Evolutionary conservation across 116 monocot genomes (phyloP), one percentile per base, ranked within the genome.

Genomic region (Trichopus zeylanicus): DNA sequence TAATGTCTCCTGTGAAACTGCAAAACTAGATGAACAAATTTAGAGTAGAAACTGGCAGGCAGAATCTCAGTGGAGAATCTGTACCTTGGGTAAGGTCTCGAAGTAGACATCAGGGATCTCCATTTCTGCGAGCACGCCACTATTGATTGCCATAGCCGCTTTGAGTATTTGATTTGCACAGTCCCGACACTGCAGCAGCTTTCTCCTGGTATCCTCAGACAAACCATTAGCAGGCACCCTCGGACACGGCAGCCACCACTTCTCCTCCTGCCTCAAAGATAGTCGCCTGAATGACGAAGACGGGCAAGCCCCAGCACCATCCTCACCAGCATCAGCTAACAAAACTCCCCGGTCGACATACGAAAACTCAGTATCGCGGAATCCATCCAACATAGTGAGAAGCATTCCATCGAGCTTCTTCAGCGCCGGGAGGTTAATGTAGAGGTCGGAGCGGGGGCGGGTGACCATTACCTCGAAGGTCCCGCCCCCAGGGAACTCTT

Each of bases 161-260:
- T 97, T 97, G 20, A 91, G 78, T 64, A 97, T 91, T 77, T 97
- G 91, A 66, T 82, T 91, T 1, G 87, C 73, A 47, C 82, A 97
- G 66, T 97, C 97, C 61, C 84, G 78, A 56, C 81, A 84, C 26
- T 97, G 87, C 66, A 91, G 91, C 70, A 97, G 53, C 51, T 67
- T 76, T 66, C 75, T 87, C 72, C 87, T 81, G 3, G 70, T 52
- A 11, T 70, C 82, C 73, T 82, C 87, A 0, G 81, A 75, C 42
- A 91, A 26, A 3, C 91, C 97, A 52, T 80, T 87, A 7, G 87
- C 73, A 1, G 82, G 87, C 24, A 97, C 87, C 31, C 91, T 30
- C 8, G 97, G 95, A 68, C 78, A 97, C 3, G 95, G 95, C 15
- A 97, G 75, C 95, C 95, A 97, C 95, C 95, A 97, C 57, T 97